Conservation (phyloP, 1,139 yeast genomes). For the Diutina pseudorugosa region DNA sequence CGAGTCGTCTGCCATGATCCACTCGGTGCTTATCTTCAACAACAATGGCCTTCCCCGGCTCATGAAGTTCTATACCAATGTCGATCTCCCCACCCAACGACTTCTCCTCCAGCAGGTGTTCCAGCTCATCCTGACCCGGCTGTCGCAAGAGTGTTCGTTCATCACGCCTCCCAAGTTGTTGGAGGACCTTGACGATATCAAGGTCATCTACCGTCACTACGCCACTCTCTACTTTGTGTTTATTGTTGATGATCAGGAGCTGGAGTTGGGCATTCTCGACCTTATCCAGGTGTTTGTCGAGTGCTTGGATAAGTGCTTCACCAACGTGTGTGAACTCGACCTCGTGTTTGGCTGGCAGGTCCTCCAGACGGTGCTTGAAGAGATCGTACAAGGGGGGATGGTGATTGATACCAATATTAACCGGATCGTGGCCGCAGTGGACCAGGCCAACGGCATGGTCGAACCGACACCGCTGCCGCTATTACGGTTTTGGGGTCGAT, state of each 20-base stretch:
- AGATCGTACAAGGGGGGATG: slow-evolving; percentile 96
- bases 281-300: slow-evolving; percentile 95
- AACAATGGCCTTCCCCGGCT: slow-evolving; percentile 88
- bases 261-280: slow-evolving; percentile 87
- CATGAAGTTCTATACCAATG: slow-evolving; percentile 86
- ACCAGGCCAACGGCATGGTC: slow-evolving; percentile 31
- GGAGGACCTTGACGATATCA: slow-evolving; percentile 65
- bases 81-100: slow-evolving; percentile 67
- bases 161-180: slow-evolving; percentile 69
- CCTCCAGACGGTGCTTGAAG: slow-evolving; percentile 80
- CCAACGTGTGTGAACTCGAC: slow-evolving; percentile 90
- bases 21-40: slow-evolving; percentile 80
- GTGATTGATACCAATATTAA: slow-evolving; percentile 88
- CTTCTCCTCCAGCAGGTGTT: slow-evolving; percentile 64
- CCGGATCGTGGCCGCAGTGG: slow-evolving; percentile 75
- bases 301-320: slow-evolving; percentile 82
- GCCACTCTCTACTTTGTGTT: slow-evolving; percentile 93
- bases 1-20: slow-evolving; percentile 59
- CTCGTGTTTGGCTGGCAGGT: slow-evolving; percentile 97
- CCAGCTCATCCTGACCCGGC: slow-evolving; percentile 54
- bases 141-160: slow-evolving; percentile 68
- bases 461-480: not conserved
- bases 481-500: not conserved
- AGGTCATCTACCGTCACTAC: slow-evolving; percentile 86
- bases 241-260: slow-evolving; percentile 90